These are phyloP conservation scores for Umbelopsis sp. DNA, from an alignment of 371 early-diverging fungal species.

Conservation along the genomic window DNA sequence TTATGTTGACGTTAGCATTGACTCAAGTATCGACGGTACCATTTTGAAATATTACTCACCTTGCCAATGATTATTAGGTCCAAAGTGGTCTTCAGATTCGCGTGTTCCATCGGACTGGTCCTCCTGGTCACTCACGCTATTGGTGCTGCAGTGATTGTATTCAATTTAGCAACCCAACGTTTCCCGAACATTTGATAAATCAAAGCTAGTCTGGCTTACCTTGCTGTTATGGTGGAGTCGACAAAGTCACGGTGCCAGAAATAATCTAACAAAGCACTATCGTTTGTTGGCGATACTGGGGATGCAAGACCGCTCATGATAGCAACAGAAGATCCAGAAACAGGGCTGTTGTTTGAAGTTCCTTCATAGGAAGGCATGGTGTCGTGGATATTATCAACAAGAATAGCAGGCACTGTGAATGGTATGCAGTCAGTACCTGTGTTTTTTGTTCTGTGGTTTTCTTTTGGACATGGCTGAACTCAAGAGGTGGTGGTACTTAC, in stretches of 20 bases:
- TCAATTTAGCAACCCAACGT: background rate
- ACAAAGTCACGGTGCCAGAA: constrained; percentile 7
- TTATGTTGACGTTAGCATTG: background rate
- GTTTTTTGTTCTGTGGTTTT: background rate
- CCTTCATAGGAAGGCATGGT: background rate
- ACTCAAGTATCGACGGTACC: background rate
- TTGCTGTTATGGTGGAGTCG: background rate
- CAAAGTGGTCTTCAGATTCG: background rate
- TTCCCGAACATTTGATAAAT: background rate
- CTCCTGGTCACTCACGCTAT: background rate
- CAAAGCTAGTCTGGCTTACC: background rate
- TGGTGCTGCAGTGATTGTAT: background rate
- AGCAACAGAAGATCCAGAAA: constrained; percentile 3
- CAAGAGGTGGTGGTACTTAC: background rate
- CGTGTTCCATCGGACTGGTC: background rate
- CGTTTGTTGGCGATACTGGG: constrained; percentile 9
- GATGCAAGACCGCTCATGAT: background rate
- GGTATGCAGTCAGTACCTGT: background rate
- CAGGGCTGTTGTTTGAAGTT: background rate
- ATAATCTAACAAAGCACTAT: constrained; percentile 3
- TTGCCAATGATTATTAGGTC: constrained; percentile 10
- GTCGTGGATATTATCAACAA: constrained; percentile 2
- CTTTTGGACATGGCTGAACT: background rate
- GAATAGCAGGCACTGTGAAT: background rate
- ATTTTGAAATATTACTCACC: background rate